Evolutionary conservation across 176 grass and related monocot species (phyloP), one percentile per base, ranked within the genome.

Genomic region (Phyllostachys edulis): DNA sequence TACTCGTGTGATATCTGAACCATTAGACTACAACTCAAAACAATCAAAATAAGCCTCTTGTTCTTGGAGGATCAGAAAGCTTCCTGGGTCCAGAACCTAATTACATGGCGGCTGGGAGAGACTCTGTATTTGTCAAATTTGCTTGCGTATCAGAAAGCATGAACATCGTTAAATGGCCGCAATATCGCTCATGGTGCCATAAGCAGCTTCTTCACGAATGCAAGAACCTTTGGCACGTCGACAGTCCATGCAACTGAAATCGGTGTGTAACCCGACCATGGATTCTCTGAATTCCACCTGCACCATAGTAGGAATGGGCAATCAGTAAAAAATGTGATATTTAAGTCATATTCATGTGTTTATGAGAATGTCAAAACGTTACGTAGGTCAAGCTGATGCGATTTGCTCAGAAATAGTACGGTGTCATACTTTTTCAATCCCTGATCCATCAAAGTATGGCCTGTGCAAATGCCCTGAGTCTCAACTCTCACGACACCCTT

Each of bases 361-460:
- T 71, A 56, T 36, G n/a, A 71, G 27, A 75, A 83, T 38, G n/a
- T 64, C 9, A 4, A 60, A 61, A 85, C 40, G 32, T 36, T 39
- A 59, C 20, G 18, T 63, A 54, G 32, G 23, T 44, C 67, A 16
- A 64, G 14, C 36, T 78, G 46, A 38, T 70, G 21, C 44, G 0
- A 69, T 39, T 63, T 37, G 44, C 29, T 69, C 17, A 69, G 63
- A 81, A 38, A 85, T 60, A 38, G 76, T 52, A 77, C 1, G 21
- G 20, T 56, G 42, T 32, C 73, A 68, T 92, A 96, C 93, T 81
- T 87, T 78, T 94, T 96, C 86, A 96, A 90, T 85, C 93, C 91
- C 76, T 92, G 93, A 51, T 99, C 96, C 96, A 96, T 99, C 81
- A 96, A 85, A 42, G 96, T 99, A 76, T 96, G 96, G 45, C 96